phyloP scores from a whole-genome alignment of 2,329 filamentous ascomycete species.

The Zymoseptoria tritici region DNA sequence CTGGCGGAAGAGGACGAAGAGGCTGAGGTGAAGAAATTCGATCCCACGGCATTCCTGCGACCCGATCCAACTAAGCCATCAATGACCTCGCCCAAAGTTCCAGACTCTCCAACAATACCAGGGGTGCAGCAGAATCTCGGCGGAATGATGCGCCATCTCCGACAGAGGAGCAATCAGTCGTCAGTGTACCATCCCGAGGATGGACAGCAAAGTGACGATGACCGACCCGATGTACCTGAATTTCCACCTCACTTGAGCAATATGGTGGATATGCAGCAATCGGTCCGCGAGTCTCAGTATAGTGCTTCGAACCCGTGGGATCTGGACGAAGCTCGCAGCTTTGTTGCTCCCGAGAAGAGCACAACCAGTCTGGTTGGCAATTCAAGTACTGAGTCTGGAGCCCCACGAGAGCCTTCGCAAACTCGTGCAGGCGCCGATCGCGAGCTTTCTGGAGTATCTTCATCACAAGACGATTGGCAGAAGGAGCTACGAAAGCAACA shows the following conservation, averaged over 20 bases:
- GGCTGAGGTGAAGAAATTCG: conserved; percentile 10
- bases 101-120: conserved; percentile 74
- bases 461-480: conserved; percentile 36
- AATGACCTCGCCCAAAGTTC: conserved; percentile 10
- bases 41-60: conserved; percentile 13
- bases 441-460: conserved; percentile 7
- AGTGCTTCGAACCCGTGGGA: conserved; percentile 50
- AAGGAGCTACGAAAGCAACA: conserved; percentile 43
- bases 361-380: conserved; percentile 10
- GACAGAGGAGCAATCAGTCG: conserved; percentile 72
- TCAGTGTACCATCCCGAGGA: conserved; percentile 55
- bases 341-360: conserved; percentile 21
- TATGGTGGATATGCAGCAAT: conserved; percentile 5
- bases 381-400: not conserved
- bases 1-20: conserved; percentile 27
- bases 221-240: conserved; percentile 18
- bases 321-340: conserved; percentile 43
- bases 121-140: conserved; percentile 55
- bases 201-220: conserved; percentile 38
- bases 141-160: conserved; percentile 57
- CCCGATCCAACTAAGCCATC: conserved; percentile 16
- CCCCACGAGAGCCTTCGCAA: not conserved
- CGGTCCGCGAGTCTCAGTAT: conserved; percentile 39
- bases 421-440: not conserved
- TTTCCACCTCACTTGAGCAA: conserved; percentile 11